Evolutionary conservation across 352 stramenopile species (phyloP), one percentile per base, ranked within the genome.

Genomic region (Proteromonas lacertae): DNA sequence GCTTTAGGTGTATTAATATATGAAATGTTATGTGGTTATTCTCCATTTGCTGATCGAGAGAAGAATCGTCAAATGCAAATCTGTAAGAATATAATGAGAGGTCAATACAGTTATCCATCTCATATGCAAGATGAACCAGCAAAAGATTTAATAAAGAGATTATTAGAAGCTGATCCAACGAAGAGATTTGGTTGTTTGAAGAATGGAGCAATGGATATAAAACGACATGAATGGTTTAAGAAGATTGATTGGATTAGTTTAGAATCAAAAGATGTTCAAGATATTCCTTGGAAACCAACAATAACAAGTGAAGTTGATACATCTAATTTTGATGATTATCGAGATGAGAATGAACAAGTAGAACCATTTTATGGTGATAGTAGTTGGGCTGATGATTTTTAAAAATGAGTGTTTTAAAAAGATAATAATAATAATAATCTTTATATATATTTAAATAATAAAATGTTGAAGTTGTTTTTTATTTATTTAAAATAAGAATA

Each of bases 81-180:
- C 38, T 76, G 59, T 36, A 59, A 60, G 35, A 78, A 79, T 42
- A 79, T 80, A 34, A 50, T 76, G 35, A 66, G 60, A 18, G 64
- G 67, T 36, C 34, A 22, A 35, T 22, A 20, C 25, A 25, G 8
- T 2, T 35, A 17, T 31, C 4, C 9, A 21, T 1, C 17, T 24
- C 2, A 4, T 40, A 34, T 30, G 4, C 8, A 25, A 24, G 23
- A 13, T n/a, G 4, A 37, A 8, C 14, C 53, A 4, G 26, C 37
- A 30, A 43, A 57, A 0, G 62, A 80, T 39, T 40, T 79, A 16
- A 55, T 81, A 23, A 50, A 39, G 22, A 65, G 63, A 32, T 53
- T 79, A 18, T 52, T 81, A 14, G 55, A 64, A 24, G 49, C 56
- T 17, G 61, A 80, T 26, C 45, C 61, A 13, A 58, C 61, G n/a